Percentiles rank a stretch among this genome's conserved stretches.
Evolutionary conservation across 768 basidiomycete species (phyloP).

Genomic region (Suillus variegatus): DNA sequence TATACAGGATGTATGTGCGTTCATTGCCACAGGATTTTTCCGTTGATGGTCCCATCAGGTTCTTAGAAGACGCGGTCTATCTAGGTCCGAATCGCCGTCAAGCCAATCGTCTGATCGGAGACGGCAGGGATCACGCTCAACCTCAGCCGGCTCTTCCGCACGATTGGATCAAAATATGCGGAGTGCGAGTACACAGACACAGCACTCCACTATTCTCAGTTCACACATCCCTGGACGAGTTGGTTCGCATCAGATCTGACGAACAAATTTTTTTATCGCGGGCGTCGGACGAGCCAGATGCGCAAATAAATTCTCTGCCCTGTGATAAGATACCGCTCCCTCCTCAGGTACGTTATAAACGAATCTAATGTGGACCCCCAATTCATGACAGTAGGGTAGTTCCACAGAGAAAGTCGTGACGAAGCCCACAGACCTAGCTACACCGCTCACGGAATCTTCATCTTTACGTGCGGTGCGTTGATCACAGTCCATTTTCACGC

Average conservation of each 20-base stretch:
- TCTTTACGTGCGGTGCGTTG: not conserved
- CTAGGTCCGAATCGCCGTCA: slow-evolving; percentile 1
- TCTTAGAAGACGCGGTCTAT: not conserved
- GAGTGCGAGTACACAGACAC: not conserved
- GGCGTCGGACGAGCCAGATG: no score
- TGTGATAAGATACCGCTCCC: not conserved
- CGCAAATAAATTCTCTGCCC: not conserved
- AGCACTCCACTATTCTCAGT: no score
- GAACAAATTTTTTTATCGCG: not conserved
- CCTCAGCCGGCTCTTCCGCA: not conserved
- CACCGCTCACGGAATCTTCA: not conserved
- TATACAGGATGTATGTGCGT: not conserved
- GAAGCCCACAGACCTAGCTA: not conserved
- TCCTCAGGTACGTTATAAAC: not conserved
- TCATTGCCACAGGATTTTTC: not conserved
- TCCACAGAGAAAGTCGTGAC: not conserved
- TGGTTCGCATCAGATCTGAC: not conserved
- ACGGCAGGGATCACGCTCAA: not conserved
- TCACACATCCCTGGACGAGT: not conserved
- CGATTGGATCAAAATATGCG: not conserved
- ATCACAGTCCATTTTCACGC: no score
- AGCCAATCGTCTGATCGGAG: not conserved
- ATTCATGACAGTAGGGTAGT: not conserved
- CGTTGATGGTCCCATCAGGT: not conserved
- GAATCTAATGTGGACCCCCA: no score